Evolutionary conservation across 2,329 filamentous ascomycete species (phyloP), one percentile per base, ranked within the genome.

Genomic region (Fusarium haematococcum): DNA sequence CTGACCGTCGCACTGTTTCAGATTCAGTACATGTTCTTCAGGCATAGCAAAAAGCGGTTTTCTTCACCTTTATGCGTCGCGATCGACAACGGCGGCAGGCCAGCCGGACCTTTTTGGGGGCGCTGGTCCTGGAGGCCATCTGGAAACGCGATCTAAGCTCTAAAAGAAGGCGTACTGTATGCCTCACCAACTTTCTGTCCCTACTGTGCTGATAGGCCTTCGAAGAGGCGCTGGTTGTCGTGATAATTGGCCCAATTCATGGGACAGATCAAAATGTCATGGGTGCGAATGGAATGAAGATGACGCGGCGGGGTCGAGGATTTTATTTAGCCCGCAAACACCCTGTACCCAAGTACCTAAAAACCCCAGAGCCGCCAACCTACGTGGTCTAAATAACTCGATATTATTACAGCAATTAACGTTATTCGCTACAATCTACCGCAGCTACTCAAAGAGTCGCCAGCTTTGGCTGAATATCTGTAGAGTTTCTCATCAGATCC

Each of bases 81-180:
- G 73, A 70, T 37, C 83, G 79, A 69, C 83, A 84, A 59, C 83
- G 78, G 23, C 78, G 79, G 67, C 83, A 84, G 6, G 83, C 83
- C 32, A 83, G 71, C 5, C 82, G 81, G 50, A 84, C 82, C 54
- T 84, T 84, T 61, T 81, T 82, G 1, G 79, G 73, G 14, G 74
- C 63, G 9, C 65, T 68, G 7, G n/a, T 39, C 23, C 61, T 63
- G 5, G 58, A 61, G 11, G 70, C 35, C 64, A 73, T 74, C 37
- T 50, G 14, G 32, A 4, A 30, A 32, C n/a, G 50, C 50, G 13
- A 18, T 18, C 6, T 8, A 6, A n/a, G 5, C 27, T 14, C 13
- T 6, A 14, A 4, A n/a, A 54, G 23, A 54, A 54, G 50, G 50
- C 20, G 27, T 32, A 9, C 50, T 13, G 25, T 23, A n/a, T 1